Percentiles rank a stretch among this genome's conserved stretches.
Conservation (phyloP, 2,329 filamentous ascomycete species). For the Apiospora hydei region DNA sequence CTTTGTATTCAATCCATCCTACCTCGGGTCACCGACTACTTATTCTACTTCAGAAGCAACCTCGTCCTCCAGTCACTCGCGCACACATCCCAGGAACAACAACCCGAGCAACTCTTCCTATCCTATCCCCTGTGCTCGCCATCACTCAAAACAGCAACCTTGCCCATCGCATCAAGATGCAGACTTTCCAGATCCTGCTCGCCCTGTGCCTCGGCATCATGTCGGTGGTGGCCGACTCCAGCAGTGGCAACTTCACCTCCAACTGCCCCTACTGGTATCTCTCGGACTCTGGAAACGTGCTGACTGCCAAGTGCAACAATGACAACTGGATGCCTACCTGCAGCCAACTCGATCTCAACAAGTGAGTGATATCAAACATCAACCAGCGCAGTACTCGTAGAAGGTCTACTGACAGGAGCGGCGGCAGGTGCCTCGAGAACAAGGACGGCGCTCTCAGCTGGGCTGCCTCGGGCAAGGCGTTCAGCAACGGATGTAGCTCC, state of each 20-base stretch:
- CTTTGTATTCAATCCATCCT: not conserved
- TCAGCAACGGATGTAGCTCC: slow-evolving; percentile 8
- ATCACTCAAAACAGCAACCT: not conserved
- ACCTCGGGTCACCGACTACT: not conserved
- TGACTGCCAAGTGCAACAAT: slow-evolving; percentile 7
- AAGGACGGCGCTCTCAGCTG: not conserved
- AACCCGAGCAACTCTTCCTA: not conserved
- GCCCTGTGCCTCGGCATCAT: not conserved
- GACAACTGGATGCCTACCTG: not conserved
- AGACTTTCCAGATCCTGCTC: not conserved
- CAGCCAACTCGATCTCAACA: slow-evolving; percentile 16
- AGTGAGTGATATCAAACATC: not conserved
- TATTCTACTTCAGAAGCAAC: not conserved
- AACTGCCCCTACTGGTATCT: slow-evolving; percentile 9
- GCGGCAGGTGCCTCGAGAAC: not conserved
- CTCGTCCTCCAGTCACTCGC: not conserved
- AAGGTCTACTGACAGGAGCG: not conserved
- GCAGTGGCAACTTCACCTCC: slow-evolving; percentile 15
- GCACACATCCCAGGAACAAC: not conserved
- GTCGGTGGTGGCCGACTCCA: slow-evolving; percentile 1
- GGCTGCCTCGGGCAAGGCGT: not conserved
- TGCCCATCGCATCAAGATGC: not conserved
- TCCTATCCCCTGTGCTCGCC: not conserved
- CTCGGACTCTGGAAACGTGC: not conserved
- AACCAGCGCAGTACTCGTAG: not conserved